These are phyloP conservation scores for Beta vulgaris DNA, from an alignment of 148 eudicot species.

Conservation along the genomic window DNA sequence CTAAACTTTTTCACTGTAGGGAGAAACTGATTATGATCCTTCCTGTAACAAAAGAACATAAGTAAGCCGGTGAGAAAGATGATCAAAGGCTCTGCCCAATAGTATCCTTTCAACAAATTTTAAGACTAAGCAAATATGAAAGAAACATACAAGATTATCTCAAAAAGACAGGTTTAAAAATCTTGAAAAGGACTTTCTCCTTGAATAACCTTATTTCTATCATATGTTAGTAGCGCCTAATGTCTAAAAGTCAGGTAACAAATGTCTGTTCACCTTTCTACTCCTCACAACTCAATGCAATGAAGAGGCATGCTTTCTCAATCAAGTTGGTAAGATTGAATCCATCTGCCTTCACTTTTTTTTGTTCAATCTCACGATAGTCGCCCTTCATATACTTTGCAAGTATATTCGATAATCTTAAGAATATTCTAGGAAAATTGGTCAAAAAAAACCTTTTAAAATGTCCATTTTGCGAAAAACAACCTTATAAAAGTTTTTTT, in stretches of 20 bases:
- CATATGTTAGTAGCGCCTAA: not conserved
- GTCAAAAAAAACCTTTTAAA: too few species aligned
- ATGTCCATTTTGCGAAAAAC: too few species aligned
- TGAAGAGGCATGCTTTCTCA: too few species aligned
- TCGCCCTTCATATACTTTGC: too few species aligned
- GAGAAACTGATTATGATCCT: slow-evolving; percentile 54
- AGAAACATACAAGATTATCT: not conserved
- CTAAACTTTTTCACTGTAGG: slow-evolving; percentile 59
- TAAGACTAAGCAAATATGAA: not conserved
- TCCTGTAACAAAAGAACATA: slow-evolving; percentile 39
- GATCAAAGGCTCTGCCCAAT: not conserved
- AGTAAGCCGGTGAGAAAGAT: slow-evolving; percentile 1
- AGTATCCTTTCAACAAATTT: not conserved
- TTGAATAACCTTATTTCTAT: not conserved
- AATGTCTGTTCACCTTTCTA: too few species aligned
- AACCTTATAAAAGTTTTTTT: too few species aligned
- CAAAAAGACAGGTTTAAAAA: not conserved
- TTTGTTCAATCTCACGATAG: too few species aligned
- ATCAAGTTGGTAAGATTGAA: too few species aligned
- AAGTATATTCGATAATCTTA: too few species aligned
- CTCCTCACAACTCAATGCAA: too few species aligned
- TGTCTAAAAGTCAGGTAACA: not conserved
- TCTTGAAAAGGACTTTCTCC: not conserved
- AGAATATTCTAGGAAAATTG: too few species aligned
- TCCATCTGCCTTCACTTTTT: too few species aligned